Base-by-base conservation (phyloP, 768 basidiomycete species). In the Erythrobasidium yunnanense region DNA sequence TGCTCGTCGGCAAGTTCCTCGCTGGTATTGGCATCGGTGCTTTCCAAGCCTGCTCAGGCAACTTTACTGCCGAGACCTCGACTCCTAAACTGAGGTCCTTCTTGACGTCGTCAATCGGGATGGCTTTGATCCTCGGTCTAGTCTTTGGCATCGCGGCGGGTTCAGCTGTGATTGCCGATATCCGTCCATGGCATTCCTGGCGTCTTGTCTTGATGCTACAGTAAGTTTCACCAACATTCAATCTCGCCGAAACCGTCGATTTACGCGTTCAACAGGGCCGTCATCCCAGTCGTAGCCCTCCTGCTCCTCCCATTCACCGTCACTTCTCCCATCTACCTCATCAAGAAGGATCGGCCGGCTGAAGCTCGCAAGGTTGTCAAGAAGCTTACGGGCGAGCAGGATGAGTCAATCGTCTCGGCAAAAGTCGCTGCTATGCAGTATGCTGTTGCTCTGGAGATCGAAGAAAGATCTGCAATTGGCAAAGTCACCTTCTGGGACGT, bases 61-160 rank as follows among this genome's bases (percentile, higher is more conserved):
- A 52, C 29, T 52, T 52, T 25, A 52, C 50, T 52, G 50, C 50
- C 7, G 50, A 52, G 25, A 15, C 50, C 13, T 22, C 20, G 18
- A 20, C 8, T 22, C 50, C 18, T 15, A 52, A 52, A 23, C 50
- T 52, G 29, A 11, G 50, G 11, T 52, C 50, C 11, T 11, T 52
- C 20, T 23, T 52, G 22, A 52, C 50, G 11, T 52, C 50, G 15
- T 11, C 13, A 13, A 23, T 52, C 7, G 50, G 50, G 13, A 52
- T 52, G 50, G 50, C 50, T 13, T 30, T 52, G 18, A 52, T 52
- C 50, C 50, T 52, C 22, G 50, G 50, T 52, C 50, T 52, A 8
- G 50, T 52, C 20, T 52, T 52, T 25, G 50, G 50, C 50, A 52
- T 52, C 8, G 50, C 50, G 8, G 7, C 50, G 15, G 50, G 50